Conservation (phyloP, 2,329 filamentous ascomycete species). For the Colletotrichum lindemuthianum region DNA sequence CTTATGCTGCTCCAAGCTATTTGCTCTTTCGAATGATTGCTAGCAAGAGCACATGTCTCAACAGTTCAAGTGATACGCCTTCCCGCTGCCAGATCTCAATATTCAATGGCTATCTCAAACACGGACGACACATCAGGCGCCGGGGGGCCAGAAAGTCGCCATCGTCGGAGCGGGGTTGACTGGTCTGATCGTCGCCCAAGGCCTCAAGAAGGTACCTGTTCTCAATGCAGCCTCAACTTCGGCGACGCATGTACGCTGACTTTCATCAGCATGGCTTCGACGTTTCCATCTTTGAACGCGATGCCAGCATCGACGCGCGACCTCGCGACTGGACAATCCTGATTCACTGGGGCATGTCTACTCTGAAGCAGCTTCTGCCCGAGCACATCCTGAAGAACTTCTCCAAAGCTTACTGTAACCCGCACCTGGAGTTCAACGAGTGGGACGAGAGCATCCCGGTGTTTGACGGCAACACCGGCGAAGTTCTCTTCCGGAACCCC, state of each 20-base stretch:
- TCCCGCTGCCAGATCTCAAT: background rate
- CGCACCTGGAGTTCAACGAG: constrained; percentile 44
- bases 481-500: constrained; percentile 46
- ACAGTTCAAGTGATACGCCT: too few relatives aligned
- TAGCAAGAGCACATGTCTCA: background rate
- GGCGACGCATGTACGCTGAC: background rate
- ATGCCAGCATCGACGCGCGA: constrained; percentile 42
- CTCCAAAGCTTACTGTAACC: constrained; percentile 47
- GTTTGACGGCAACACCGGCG: constrained; percentile 48
- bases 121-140: background rate
- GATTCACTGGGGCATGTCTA: constrained; percentile 51
- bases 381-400: constrained; percentile 43
- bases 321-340: constrained; percentile 52
- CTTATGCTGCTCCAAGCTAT: too few relatives aligned
- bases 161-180: constrained; percentile 52
- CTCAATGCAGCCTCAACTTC: too few relatives aligned
- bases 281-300: constrained; percentile 46
- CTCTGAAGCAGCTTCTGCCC: constrained; percentile 47
- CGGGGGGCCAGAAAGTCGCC: constrained; percentile 40
- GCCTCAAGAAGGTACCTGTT: constrained; percentile 44
- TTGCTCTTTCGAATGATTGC: background rate
- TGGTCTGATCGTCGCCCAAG: constrained; percentile 50
- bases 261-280: constrained; percentile 44
- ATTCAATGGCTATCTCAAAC: constrained; percentile 6
- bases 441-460: constrained; percentile 44